phyloP scores from a whole-genome alignment of 176 grass and related monocot species.

The Bothriochloa decipiens region DNA sequence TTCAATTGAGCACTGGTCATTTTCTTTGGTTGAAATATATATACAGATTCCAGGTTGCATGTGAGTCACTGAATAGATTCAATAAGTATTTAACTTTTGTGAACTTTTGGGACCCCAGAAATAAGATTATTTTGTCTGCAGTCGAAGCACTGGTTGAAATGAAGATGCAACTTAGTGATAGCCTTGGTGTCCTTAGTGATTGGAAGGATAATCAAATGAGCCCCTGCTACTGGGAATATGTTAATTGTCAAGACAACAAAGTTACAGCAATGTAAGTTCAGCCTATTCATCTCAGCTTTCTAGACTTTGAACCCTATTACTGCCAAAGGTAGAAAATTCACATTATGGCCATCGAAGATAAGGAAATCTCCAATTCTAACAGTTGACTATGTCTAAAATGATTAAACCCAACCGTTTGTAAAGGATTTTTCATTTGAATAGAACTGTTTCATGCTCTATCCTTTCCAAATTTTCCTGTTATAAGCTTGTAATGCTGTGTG shows the following conservation, averaged over 20 bases:
- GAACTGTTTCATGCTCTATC: constrained; percentile 2
- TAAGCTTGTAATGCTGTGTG: constrained; percentile 6
- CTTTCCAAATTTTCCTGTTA: constrained; percentile 11
- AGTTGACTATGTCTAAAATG: background rate
- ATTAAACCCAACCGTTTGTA: constrained; percentile 1
- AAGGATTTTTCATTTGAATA: constrained; percentile 18
- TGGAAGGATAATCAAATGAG: constrained; percentile 75
- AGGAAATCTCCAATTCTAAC: background rate
- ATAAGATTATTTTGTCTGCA: constrained; percentile 12
- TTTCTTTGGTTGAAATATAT: constrained; percentile 18
- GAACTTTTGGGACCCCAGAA: background rate
- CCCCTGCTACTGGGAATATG: constrained; percentile 49
- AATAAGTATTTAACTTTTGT: background rate
- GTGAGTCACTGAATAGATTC: background rate
- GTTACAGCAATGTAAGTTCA: constrained; percentile 62
- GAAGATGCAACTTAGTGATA: constrained; percentile 55
- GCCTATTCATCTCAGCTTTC: constrained; percentile 24
- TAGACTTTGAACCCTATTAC: constrained; percentile 18
- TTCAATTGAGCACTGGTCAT: background rate
- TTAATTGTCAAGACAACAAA: constrained; percentile 47
- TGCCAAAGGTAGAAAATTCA: background rate
- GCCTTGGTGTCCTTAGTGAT: constrained; percentile 34
- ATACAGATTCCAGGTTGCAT: constrained; percentile 6
- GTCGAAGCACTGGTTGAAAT: constrained; percentile 58
- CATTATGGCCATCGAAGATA: background rate